phyloP scores from a whole-genome alignment of 1,139 yeast genomes.

The Ogataea hybrid region DNA sequence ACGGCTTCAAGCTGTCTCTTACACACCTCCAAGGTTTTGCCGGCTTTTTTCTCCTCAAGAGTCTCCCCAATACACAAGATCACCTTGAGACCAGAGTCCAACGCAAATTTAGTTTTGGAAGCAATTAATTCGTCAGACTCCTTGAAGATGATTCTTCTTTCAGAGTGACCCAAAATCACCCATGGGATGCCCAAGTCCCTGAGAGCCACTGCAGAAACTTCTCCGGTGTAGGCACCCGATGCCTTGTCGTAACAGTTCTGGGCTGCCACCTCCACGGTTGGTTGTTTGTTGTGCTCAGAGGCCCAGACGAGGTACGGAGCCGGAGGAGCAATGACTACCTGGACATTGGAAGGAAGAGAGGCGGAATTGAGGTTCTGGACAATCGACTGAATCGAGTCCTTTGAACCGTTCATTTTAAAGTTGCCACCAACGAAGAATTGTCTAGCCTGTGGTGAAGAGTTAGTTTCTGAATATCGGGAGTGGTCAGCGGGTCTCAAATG shows the following conservation, averaged over 20 bases:
- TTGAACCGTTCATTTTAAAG: slow-evolving; percentile 98
- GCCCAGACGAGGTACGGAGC: slow-evolving; percentile 86
- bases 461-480: slow-evolving; percentile 11
- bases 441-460: slow-evolving; percentile 38
- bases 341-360: slow-evolving; percentile 68
- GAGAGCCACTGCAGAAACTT: slow-evolving; percentile 83
- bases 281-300: slow-evolving; percentile 63
- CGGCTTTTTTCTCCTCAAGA: slow-evolving; percentile 89
- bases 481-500: slow-evolving; percentile 18
- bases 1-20: slow-evolving; percentile 92
- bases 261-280: slow-evolving; percentile 78
- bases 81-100: slow-evolving; percentile 83
- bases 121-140: slow-evolving; percentile 93
- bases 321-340: slow-evolving; percentile 96
- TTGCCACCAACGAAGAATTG: slow-evolving; percentile 97
- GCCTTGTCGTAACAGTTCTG: slow-evolving; percentile 88
- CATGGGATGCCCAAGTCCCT: slow-evolving; percentile 92
- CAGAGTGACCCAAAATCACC: slow-evolving; percentile 98
- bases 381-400: slow-evolving; percentile 77
- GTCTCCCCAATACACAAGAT: slow-evolving; percentile 98
- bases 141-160: slow-evolving; percentile 92
- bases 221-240: slow-evolving; percentile 98
- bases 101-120: slow-evolving; percentile 90
- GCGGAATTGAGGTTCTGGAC: slow-evolving; percentile 81
- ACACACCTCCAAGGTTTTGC: slow-evolving; percentile 81